Conservation (phyloP, 345 rosid species). For the Cardiospermum halicacabum region DNA sequence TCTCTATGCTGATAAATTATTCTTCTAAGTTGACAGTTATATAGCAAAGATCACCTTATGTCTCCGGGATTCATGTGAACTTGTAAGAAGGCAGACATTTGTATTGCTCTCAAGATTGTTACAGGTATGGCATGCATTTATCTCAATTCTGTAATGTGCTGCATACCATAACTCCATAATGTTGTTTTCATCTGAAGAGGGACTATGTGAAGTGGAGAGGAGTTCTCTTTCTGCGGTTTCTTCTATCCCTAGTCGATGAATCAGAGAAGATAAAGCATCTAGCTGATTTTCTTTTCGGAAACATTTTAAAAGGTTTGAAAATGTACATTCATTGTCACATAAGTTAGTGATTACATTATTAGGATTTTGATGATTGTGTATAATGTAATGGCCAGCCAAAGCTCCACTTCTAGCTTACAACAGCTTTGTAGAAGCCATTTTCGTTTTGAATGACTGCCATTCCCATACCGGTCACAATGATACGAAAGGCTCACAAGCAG, state of each 20-base stretch:
- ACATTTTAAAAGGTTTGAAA: slow-evolving; percentile 70
- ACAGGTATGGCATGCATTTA: slow-evolving; percentile 70
- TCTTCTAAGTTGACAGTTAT: slow-evolving; percentile 52
- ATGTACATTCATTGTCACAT: neutral
- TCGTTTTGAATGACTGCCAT: slow-evolving; percentile 75
- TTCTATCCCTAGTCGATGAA: slow-evolving; percentile 85
- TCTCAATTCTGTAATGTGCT: slow-evolving; percentile 8
- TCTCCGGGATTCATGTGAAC: slow-evolving; percentile 82
- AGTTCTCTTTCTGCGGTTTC: slow-evolving; percentile 78
- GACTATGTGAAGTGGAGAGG: slow-evolving; percentile 99
- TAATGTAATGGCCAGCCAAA: slow-evolving; percentile 51
- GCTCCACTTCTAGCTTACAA: slow-evolving; percentile 95
- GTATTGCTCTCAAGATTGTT: slow-evolving; percentile 82
- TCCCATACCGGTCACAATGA: slow-evolving; percentile 51
- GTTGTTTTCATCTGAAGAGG: slow-evolving; percentile 44
- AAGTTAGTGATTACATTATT: slow-evolving; percentile 3
- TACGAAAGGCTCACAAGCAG: slow-evolving; percentile 48
- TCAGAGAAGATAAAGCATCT: slow-evolving; percentile 86
- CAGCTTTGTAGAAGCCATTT: slow-evolving; percentile 93
- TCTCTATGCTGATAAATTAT: slow-evolving; percentile 17
- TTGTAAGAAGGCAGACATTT: slow-evolving; percentile 92
- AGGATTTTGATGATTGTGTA: slow-evolving; percentile 17
- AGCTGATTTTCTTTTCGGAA: slow-evolving; percentile 85
- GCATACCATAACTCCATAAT: neutral
- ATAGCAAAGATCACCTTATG: slow-evolving; percentile 81